Conservation (phyloP, 2,329 filamentous ascomycete species). For the Colletotrichum ledebouriae region DNA sequence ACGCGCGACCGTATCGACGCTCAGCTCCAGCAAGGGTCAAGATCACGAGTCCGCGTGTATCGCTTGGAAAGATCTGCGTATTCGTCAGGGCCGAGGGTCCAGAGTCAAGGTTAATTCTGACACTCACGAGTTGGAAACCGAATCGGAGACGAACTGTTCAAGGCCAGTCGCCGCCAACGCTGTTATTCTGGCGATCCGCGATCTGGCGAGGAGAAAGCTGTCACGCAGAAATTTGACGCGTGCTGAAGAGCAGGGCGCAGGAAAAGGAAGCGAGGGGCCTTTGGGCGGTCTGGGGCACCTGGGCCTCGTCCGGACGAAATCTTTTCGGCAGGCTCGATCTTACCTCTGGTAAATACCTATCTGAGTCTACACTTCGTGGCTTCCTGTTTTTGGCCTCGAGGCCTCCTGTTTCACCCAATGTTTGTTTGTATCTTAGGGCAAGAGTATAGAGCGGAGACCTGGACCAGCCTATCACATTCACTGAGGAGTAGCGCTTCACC, state of each 20-base stretch:
- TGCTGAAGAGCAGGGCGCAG: slow-evolving; percentile 6
- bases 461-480: background rate
- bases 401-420: slow-evolving; percentile 30
- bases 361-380: slow-evolving; percentile 22
- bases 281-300: slow-evolving; percentile 2
- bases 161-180: slow-evolving; percentile 3
- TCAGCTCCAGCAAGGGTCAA: background rate
- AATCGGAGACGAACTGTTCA: background rate
- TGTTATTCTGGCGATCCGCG: background rate
- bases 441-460: slow-evolving; percentile 11
- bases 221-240: slow-evolving; percentile 14
- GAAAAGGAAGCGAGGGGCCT: slow-evolving; percentile 24
- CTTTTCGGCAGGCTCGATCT: slow-evolving; percentile 30
- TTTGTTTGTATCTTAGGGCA: background rate
- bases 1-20: background rate
- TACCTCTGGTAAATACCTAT: slow-evolving; percentile 29
- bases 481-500: slow-evolving; percentile 7
- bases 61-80: background rate
- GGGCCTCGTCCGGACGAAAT: slow-evolving; percentile 15
- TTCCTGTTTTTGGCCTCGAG: slow-evolving; percentile 32
- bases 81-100: background rate
- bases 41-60: background rate
- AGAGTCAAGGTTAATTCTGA: background rate
- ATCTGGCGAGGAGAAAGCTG: background rate
- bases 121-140: background rate